These are phyloP conservation scores for Plasmodium fragile DNA, from an alignment of 169 alveolate genomes.

Conservation along the genomic window DNA sequence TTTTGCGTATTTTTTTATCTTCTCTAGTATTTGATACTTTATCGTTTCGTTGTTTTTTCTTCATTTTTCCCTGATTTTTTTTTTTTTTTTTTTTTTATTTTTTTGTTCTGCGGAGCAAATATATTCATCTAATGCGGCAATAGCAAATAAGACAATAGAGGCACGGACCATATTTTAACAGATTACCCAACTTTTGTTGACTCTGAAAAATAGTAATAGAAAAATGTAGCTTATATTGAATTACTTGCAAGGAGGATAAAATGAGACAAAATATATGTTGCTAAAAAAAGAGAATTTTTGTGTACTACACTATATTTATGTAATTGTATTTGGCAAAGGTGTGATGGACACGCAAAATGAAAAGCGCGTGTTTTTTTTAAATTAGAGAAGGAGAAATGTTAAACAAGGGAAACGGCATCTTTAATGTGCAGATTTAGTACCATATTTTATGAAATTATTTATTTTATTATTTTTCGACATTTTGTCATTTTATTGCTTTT, in stretches of 20 bases:
- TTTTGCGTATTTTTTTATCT: not conserved
- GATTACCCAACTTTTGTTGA: not conserved
- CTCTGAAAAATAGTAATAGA: not conserved
- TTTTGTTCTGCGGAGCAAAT: conserved; percentile 2
- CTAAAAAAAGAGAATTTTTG: not conserved
- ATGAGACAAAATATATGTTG: not conserved
- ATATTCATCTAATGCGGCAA: not conserved
- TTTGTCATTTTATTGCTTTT: not conserved
- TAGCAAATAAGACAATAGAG: conserved; percentile 11
- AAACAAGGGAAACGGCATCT: not conserved
- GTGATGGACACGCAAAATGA: not conserved
- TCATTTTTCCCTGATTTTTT: not conserved
- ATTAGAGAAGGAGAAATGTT: conserved; percentile 16
- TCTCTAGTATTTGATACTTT: not conserved
- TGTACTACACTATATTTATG: conserved; percentile 12
- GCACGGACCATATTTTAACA: not conserved
- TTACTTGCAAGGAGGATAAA: not conserved
- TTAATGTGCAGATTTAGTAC: not conserved
- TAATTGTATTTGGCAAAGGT: not conserved
- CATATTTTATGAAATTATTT: not conserved
- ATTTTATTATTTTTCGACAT: not conserved
- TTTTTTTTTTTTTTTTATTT: not conserved
- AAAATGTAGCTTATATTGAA: not conserved
- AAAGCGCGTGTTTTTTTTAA: conserved; percentile 3
- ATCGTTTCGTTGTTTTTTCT: not conserved